Evolutionary conservation across 306 rosid species (phyloP), one percentile per base, ranked within the genome.

Genomic region (Castanea crenata): DNA sequence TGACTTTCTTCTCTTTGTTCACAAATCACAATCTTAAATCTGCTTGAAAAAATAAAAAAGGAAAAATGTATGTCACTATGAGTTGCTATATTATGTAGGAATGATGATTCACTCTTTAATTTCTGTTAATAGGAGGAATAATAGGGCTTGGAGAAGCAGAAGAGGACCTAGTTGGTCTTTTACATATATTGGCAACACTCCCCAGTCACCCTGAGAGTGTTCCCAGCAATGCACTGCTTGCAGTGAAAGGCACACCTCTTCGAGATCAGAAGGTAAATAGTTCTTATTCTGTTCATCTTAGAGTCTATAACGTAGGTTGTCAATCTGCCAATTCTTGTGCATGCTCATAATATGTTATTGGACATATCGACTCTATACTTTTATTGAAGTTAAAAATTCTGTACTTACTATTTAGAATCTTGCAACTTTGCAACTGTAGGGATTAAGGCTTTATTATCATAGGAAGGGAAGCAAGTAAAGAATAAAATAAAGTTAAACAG

Each of bases 201-300:
- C 99, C 97, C 55, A 79, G 91, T 62, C 98, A 95, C 87, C 98
- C 99, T 2, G 99, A 95, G 87, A 95, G 97, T 77, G 97, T 92
- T 80, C 99, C 99, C 63, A 95, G 92, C 75, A 95, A 95, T 78
- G 95, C 99, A 12, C 89, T 95, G 73, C 14, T 92, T 77, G 88
- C 97, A 31, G 99, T 95, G 75, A 91, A 92, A 84, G 99, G 97
- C 75, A 95, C 99, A 27, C 99, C 99, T 73, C 95, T 95, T 41
- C 86, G 91, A 84, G 92, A 95, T 79, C 97, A 92, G 76, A 92
- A 95, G 91, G 99, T 92, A 74, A 74, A 67, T 78, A 44, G 32
- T n/a, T 32, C 46, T 32, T 6, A 3, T 6, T 32, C 23, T 63
- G 41, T 29, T 63, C 19, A 18, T 63, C 38, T 5, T 57, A 57